Percentiles rank a stretch among this genome's conserved stretches.
Conservation (phyloP, 2,329 filamentous ascomycete genomes). For the Neofusicoccum laricinum region DNA sequence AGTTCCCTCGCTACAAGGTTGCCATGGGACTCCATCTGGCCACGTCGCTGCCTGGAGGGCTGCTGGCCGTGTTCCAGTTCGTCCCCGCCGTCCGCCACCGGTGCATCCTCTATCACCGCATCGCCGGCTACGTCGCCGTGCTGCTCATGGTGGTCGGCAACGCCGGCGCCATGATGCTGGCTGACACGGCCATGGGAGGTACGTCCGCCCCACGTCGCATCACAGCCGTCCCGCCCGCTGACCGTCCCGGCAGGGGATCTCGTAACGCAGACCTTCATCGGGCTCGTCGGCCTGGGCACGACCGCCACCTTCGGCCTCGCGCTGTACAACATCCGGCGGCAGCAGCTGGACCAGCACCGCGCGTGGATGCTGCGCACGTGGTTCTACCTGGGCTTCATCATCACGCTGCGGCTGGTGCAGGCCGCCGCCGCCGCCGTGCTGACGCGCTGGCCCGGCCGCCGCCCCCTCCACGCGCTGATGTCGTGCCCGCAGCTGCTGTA, state of each 20-base stretch:
- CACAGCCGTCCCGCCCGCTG: not conserved
- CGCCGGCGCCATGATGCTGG: constrained; percentile 54
- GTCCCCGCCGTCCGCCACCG: constrained; percentile 46
- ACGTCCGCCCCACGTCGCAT: not conserved
- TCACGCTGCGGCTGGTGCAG: constrained; percentile 52
- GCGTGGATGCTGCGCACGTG: constrained; percentile 60
- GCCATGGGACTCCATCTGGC: constrained; percentile 46
- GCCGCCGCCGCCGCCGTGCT: constrained; percentile 43
- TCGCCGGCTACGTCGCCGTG: constrained; percentile 58
- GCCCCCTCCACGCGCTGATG: constrained; percentile 25
- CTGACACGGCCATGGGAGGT: constrained; percentile 53
- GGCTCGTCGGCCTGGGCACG: constrained; percentile 46
- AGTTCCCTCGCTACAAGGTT: constrained; percentile 29
- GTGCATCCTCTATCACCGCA: constrained; percentile 54
- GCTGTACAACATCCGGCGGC: constrained; percentile 55
- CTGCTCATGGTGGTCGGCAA: constrained; percentile 48
- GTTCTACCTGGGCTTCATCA: constrained; percentile 47
- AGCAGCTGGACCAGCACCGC: constrained; percentile 63
- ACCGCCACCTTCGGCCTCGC: constrained; percentile 46
- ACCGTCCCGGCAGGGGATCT: constrained; percentile 28
- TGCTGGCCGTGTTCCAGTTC: constrained; percentile 44
- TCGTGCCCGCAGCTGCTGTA: not conserved
- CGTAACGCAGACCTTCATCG: constrained; percentile 47
- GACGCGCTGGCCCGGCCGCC: constrained; percentile 23
- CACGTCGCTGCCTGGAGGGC: constrained; percentile 36